Conservation (phyloP, 441 rosid genomes). For the Populus hybrid region DNA sequence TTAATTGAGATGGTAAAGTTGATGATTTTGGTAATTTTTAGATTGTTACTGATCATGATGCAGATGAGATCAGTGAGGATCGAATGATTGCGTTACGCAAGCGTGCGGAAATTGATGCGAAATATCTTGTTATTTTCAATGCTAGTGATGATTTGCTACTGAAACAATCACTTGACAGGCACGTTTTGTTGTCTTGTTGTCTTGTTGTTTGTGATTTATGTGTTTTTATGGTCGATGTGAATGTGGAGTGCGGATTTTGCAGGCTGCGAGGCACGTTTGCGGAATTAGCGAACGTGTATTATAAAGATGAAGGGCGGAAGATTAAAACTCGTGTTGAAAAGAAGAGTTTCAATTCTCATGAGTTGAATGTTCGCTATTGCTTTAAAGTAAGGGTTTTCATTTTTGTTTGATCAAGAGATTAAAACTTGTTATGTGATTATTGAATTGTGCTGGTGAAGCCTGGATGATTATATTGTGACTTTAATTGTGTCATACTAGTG, state of each 20-base stretch:
- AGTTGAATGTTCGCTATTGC: conserved; percentile 75
- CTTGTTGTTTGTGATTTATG: conserved; percentile 11
- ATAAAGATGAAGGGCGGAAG: conserved; percentile 80
- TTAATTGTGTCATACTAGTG: not conserved
- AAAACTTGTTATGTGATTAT: not conserved
- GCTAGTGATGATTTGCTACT: conserved; percentile 50
- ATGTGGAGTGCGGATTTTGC: conserved; percentile 26
- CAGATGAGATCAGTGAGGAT: conserved; percentile 81
- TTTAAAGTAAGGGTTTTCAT: conserved; percentile 55
- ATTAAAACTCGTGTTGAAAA: conserved; percentile 71
- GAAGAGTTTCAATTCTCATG: conserved; percentile 54
- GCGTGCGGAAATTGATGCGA: conserved; percentile 87
- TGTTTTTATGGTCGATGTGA: conserved; percentile 1
- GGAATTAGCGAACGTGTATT: conserved; percentile 61
- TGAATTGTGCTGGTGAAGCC: no score
- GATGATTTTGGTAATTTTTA: no score
- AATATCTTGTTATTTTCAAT: conserved; percentile 56
- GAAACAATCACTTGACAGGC: conserved; percentile 62
- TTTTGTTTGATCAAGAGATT: not conserved
- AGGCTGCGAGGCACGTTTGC: conserved; percentile 64
- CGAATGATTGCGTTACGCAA: conserved; percentile 78
- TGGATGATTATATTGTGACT: no score
- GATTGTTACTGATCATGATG: conserved; percentile 7
- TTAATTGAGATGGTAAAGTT: not conserved
- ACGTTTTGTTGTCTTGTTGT: conserved; percentile 26